These are phyloP conservation scores for Coemansia guatemalensis DNA, from an alignment of 192 early-diverging fungal genomes.

Conservation along the genomic window DNA sequence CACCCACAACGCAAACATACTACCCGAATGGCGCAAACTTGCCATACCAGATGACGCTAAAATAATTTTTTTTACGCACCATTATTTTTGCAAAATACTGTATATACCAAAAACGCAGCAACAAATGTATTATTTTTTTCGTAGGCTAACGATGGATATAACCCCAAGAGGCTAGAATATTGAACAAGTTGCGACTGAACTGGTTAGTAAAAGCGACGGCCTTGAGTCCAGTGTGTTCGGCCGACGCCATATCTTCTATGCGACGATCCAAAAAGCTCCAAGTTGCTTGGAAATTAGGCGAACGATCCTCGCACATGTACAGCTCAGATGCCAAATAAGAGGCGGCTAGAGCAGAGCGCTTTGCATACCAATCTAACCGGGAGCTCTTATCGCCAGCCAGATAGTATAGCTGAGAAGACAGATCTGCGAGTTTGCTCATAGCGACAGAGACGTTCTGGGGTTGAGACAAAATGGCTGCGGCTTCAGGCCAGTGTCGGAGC, in stretches of 20 bases:
- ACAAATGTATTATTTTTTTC: not conserved
- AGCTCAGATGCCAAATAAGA: slow-evolving; percentile 87
- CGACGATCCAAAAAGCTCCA: slow-evolving; percentile 77
- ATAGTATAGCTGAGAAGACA: slow-evolving; percentile 87
- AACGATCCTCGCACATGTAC: slow-evolving; percentile 89
- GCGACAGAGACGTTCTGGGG: slow-evolving; percentile 76
- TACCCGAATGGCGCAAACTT: too few species aligned
- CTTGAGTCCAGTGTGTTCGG: slow-evolving; percentile 51
- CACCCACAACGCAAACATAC: too few species aligned
- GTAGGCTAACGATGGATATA: slow-evolving; percentile 20
- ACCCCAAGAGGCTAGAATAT: slow-evolving; percentile 45
- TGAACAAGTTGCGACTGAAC: slow-evolving; percentile 47
- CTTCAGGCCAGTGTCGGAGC: slow-evolving; percentile 72
- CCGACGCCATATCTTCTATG: slow-evolving; percentile 64
- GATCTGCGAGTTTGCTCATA: slow-evolving; percentile 61
- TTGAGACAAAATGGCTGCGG: slow-evolving; percentile 72
- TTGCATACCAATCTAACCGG: slow-evolving; percentile 87
- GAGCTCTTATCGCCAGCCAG: slow-evolving; percentile 81
- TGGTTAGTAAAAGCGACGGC: slow-evolving; percentile 24
- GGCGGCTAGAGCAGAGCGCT: slow-evolving; percentile 74
- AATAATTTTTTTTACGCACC: too few species aligned
- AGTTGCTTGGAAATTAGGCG: slow-evolving; percentile 70
- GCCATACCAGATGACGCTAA: too few species aligned
- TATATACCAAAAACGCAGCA: too few species aligned
- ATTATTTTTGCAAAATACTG: too few species aligned